A percentile compares a stretch with the other conserved stretches of the same genome.
phyloP scores from a whole-genome alignment of 2,329 filamentous ascomycete genomes.

The Nemania diffusa region DNA sequence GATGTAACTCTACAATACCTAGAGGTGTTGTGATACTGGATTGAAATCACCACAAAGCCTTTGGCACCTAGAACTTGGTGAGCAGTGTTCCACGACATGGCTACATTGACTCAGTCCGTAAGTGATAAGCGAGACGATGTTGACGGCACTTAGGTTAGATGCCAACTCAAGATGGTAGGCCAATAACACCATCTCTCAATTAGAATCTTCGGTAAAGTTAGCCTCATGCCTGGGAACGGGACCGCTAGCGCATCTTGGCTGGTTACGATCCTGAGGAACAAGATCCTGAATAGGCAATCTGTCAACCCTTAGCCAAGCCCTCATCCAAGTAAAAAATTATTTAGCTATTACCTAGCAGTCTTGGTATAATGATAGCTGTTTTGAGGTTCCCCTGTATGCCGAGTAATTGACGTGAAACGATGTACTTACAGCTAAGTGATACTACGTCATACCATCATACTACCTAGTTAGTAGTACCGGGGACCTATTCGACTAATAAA shows the following conservation, averaged over 20 bases:
- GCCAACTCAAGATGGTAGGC: neutral
- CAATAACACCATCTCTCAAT: neutral
- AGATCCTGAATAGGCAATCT: neutral
- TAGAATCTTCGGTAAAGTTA: neutral
- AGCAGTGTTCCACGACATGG: neutral
- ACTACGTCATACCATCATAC: neutral
- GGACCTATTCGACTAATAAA: neutral
- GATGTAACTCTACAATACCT: neutral
- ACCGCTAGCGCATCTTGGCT: neutral
- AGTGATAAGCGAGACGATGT: neutral
- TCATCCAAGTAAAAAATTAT: neutral
- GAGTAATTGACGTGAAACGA: neutral
- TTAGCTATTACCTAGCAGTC: neutral
- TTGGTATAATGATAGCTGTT: neutral
- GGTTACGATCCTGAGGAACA: neutral
- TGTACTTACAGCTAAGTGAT: neutral
- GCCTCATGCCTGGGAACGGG: neutral
- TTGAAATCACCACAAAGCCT: conserved; percentile 1
- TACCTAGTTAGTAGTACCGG: neutral
- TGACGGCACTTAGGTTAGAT: neutral
- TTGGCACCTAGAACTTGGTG: conserved; percentile 11
- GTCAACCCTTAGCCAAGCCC: neutral
- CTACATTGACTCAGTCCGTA: neutral
- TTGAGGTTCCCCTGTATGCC: neutral
- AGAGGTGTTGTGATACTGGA: neutral